Evolutionary conservation across 2,329 filamentous ascomycete species (phyloP).

Genomic region (Coniochaeta sp.): DNA sequence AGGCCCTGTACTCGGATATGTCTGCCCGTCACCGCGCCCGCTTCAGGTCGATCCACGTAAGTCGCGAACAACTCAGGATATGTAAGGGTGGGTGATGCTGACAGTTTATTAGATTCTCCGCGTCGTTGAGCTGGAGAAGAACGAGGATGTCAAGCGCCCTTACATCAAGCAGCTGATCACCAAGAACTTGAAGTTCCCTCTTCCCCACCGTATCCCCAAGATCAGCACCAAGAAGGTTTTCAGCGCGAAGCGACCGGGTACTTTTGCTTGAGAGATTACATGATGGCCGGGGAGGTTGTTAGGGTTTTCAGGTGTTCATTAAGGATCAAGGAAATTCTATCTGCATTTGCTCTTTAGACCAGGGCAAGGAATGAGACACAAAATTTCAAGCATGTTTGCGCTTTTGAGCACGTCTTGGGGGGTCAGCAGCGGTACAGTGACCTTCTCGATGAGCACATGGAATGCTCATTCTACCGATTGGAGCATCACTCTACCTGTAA

Average conservation of each 20-base stretch:
- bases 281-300: slow-evolving; percentile 39
- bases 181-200: slow-evolving; percentile 96
- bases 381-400: slow-evolving; percentile 20
- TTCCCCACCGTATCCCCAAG: slow-evolving; percentile 91
- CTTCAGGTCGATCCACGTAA: slow-evolving; percentile 97
- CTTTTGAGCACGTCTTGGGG: background rate
- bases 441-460: background rate
- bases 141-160: slow-evolving; percentile 88
- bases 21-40: slow-evolving; percentile 95
- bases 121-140: slow-evolving; percentile 95
- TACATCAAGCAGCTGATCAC: slow-evolving; percentile 98
- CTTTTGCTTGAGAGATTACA: slow-evolving; percentile 80
- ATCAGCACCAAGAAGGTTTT: slow-evolving; percentile 83
- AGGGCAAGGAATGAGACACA: slow-evolving; percentile 33
- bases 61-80: slow-evolving; percentile 28
- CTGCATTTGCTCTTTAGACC: slow-evolving; percentile 47
- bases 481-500: too few relatives aligned
- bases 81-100: slow-evolving; percentile 10
- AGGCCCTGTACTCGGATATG: slow-evolving; percentile 99
- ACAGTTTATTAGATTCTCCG: slow-evolving; percentile 71
- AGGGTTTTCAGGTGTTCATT: slow-evolving; percentile 54
- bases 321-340: slow-evolving; percentile 53
- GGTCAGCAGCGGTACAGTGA: too few relatives aligned
- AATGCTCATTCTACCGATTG: background rate
- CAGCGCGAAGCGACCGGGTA: slow-evolving; percentile 85